A percentile compares a stretch with the other conserved stretches of the same genome.
Conservation (phyloP, 805 yeast species). For the Yamadazyma ubonensis region DNA sequence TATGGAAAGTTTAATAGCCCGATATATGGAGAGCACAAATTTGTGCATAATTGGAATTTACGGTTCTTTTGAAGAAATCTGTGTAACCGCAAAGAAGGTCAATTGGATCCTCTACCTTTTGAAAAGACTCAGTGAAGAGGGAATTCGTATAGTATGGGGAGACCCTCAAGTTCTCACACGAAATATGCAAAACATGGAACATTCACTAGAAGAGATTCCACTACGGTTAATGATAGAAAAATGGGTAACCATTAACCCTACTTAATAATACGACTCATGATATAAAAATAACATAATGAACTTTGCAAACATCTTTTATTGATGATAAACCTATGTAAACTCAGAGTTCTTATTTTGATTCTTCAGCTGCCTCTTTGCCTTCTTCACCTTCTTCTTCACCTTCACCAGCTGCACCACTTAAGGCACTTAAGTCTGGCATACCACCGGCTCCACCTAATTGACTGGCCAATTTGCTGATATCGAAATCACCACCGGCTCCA, state of each 20-base stretch:
- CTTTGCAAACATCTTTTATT: not conserved
- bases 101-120: slow-evolving; percentile 8
- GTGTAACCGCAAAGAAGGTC: slow-evolving; percentile 3
- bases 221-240: slow-evolving; percentile 5
- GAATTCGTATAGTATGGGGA: not conserved
- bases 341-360: slow-evolving; percentile 3
- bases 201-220: not conserved
- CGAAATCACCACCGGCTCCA: slow-evolving; percentile 32
- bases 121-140: not conserved
- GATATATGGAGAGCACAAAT: not conserved
- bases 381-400: slow-evolving; percentile 21
- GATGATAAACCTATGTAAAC: not conserved
- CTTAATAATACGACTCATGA: too few relatives aligned
- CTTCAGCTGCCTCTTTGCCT: slow-evolving; percentile 17
- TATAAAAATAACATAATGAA: not conserved
- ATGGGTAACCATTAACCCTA: slow-evolving; percentile 5
- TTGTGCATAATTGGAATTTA: slow-evolving; percentile 2
- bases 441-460: slow-evolving; percentile 45
- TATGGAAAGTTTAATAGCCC: not conserved
- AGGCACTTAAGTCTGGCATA: slow-evolving; percentile 15
- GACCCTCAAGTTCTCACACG: not conserved
- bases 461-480: slow-evolving; percentile 39
- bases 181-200: slow-evolving; percentile 2
- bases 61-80: slow-evolving; percentile 1
- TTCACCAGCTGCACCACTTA: slow-evolving; percentile 26